Evolutionary conservation across 2,329 filamentous ascomycete species (phyloP).

Genomic region (Monosporascus sp.): DNA sequence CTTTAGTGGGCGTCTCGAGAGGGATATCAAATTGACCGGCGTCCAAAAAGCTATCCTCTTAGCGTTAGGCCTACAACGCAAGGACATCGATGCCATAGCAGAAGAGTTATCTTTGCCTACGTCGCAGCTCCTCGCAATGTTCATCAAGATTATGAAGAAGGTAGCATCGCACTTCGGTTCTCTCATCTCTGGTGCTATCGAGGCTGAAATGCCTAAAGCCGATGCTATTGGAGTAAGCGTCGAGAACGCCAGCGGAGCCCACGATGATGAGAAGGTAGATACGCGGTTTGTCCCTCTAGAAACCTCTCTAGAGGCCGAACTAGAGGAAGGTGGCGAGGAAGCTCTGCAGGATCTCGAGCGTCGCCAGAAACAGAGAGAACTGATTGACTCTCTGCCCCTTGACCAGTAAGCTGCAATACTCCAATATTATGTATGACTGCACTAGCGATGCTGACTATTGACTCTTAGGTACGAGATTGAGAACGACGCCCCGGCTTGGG

Average conservation of each 20-base stretch:
- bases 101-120: constrained; percentile 69
- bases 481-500: constrained; percentile 56
- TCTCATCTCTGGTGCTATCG: constrained; percentile 69
- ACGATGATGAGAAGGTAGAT: constrained; percentile 63
- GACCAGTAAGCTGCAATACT: constrained; percentile 62
- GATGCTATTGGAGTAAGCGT: constrained; percentile 53
- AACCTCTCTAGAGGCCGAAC: constrained; percentile 71
- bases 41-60: constrained; percentile 83
- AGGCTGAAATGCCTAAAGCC: constrained; percentile 56
- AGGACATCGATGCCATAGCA: constrained; percentile 75
- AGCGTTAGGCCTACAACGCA: constrained; percentile 86
- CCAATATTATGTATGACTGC: background rate
- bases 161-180: constrained; percentile 71
- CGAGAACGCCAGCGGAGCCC: constrained; percentile 56
- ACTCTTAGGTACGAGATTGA: constrained; percentile 59
- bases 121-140: constrained; percentile 88
- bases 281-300: constrained; percentile 66
- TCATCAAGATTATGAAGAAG: constrained; percentile 93
- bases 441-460: constrained; percentile 2
- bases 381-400: constrained; percentile 86
- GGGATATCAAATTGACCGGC: constrained; percentile 65
- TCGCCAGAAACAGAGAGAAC: constrained; percentile 73
- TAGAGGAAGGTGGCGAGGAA: constrained; percentile 78
- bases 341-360: constrained; percentile 56
- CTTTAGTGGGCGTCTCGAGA: constrained; percentile 71